Conservation (phyloP, 192 early-diverging fungal genomes). For the Gorgonomyces haynaldii region DNA sequence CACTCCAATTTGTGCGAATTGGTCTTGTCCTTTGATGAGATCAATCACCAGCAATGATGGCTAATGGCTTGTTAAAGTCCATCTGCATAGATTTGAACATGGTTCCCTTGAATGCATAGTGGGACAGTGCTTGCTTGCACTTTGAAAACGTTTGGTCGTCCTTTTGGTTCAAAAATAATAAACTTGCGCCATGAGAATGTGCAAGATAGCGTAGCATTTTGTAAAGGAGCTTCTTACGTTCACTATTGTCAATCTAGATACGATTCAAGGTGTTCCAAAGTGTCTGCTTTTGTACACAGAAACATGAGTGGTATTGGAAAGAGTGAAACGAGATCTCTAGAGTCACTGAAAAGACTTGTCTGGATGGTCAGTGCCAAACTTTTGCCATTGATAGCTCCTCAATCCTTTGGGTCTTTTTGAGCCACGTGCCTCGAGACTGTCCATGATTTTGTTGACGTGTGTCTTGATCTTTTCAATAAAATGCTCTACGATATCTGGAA, state of each 20-base stretch:
- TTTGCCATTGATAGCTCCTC: constrained; percentile 20
- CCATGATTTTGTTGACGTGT: constrained; percentile 18
- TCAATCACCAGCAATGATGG: constrained; percentile 26
- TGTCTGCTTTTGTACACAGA: constrained; percentile 33
- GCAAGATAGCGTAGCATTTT: constrained; percentile 34
- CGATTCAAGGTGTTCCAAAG: constrained; percentile 35
- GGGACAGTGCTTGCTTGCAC: constrained; percentile 17
- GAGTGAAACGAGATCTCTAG: constrained; percentile 21
- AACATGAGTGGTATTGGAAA: constrained; percentile 32
- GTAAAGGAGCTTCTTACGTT: constrained; percentile 27
- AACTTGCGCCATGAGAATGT: constrained; percentile 32
- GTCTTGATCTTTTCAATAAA: constrained; percentile 22
- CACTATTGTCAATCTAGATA: constrained; percentile 16
- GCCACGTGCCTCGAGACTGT: constrained; percentile 26
- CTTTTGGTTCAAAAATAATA: constrained; percentile 23
- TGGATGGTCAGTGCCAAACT: constrained; percentile 29
- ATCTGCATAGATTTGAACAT: constrained; percentile 13
- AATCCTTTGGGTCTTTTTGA: constrained; percentile 40
- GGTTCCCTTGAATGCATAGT: constrained; percentile 28
- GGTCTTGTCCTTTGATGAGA: constrained; percentile 29
- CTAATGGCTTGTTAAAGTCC: constrained; percentile 36
- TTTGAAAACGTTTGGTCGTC: constrained; percentile 13
- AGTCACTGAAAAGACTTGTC: constrained; percentile 10
- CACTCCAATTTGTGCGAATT: constrained; percentile 33
- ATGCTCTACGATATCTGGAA: constrained; percentile 15